Percentiles rank a stretch among this genome's conserved stretches.
Evolutionary conservation across 345 rosid genomes (phyloP).

Genomic region (Corchorus olitorius): DNA sequence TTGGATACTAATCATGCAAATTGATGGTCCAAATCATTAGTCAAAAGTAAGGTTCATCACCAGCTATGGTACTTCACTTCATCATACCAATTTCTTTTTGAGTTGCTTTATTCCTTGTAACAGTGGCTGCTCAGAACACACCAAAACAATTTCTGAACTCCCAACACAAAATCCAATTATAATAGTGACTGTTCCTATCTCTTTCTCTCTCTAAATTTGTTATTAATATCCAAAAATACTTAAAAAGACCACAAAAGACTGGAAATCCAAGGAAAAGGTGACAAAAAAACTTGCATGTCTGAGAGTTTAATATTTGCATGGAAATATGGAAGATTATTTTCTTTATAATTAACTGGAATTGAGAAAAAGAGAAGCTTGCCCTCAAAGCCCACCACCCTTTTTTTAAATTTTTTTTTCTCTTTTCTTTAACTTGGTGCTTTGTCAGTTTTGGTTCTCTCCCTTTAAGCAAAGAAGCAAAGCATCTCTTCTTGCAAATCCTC

Average conservation of each 20-base stretch:
- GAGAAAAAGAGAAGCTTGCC: constrained; percentile 38
- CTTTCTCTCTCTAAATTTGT: constrained; percentile 9
- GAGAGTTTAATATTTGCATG: constrained; percentile 37
- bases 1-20: constrained; percentile 7
- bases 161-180: constrained; percentile 30
- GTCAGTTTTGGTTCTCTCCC: constrained; percentile 22
- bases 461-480: constrained; percentile 55
- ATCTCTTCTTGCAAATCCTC: constrained; percentile 41
- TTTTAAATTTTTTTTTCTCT: neutral
- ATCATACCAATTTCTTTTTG: neutral
- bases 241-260: constrained; percentile 25
- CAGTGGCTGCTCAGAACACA: constrained; percentile 14
- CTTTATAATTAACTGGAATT: neutral
- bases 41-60: constrained; percentile 6
- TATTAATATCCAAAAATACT: neutral
- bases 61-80: neutral
- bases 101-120: constrained; percentile 6
- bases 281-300: constrained; percentile 26
- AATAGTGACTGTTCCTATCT: constrained; percentile 13
- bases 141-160: constrained; percentile 14
- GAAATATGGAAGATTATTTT: constrained; percentile 16
- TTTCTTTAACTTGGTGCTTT: neutral
- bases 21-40: neutral
- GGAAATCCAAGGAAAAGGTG: constrained; percentile 28
- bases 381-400: constrained; percentile 44